Conservation (phyloP, 306 rosid species). For the Pyrus bretschneideri region DNA sequence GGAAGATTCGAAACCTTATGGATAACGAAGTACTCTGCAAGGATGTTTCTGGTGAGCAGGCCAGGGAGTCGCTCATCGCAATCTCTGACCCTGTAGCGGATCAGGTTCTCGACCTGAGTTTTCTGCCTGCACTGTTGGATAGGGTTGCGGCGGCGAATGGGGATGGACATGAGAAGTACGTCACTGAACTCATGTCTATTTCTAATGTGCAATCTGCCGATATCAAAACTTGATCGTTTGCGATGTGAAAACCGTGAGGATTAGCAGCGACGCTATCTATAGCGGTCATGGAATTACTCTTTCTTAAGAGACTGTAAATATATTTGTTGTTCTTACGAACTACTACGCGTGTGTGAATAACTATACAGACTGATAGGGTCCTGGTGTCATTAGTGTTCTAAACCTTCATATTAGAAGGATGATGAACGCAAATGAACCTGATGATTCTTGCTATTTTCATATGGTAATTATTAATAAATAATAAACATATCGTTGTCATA, state of each 20-base stretch:
- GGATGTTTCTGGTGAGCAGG: conserved; percentile 13
- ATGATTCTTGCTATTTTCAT: not conserved
- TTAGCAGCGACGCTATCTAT: not conserved
- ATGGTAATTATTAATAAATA: too few relatives aligned
- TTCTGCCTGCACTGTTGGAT: not conserved
- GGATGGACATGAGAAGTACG: conserved; percentile 12
- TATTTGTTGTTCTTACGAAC: not conserved
- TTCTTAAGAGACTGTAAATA: not conserved
- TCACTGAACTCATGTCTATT: conserved; percentile 26
- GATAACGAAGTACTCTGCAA: conserved; percentile 11
- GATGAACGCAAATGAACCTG: not conserved
- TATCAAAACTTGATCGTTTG: not conserved
- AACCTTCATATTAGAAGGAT: not conserved
- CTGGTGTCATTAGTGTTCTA: not conserved
- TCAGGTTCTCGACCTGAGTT: conserved; percentile 6
- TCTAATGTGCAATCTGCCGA: conserved; percentile 10
- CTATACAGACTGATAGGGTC: not conserved
- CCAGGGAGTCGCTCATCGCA: conserved; percentile 29
- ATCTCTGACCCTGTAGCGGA: conserved; percentile 13
- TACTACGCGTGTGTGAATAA: not conserved
- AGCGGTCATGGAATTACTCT: not conserved
- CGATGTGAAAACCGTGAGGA: not conserved
- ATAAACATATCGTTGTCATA: not conserved
- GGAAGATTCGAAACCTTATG: conserved; percentile 18
- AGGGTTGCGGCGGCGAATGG: not conserved